Evolutionary conservation across 345 rosid genomes (phyloP).

Genomic region (Salix caprea): DNA sequence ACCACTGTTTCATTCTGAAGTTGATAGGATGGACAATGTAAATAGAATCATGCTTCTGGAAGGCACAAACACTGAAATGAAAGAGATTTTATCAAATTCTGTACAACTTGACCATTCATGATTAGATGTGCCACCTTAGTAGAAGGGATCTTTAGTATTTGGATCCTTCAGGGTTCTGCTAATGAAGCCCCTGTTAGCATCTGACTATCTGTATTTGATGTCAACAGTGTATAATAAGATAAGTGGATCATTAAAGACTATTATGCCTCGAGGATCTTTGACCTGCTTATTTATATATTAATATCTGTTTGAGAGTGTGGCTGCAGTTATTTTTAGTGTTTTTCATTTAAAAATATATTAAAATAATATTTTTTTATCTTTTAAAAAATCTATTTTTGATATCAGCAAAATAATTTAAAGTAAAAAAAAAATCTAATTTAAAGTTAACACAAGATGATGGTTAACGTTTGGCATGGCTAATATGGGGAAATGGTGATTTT

Average conservation of each 20-base stretch:
- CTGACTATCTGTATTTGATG: not conserved
- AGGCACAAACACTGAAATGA: not conserved
- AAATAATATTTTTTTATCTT: too few relatives aligned
- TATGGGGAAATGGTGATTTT: not conserved
- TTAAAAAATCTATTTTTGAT: too few relatives aligned
- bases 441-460: not conserved
- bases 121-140: not conserved
- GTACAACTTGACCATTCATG: not conserved
- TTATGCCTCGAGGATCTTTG: not conserved
- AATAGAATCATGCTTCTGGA: not conserved
- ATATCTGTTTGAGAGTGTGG: too few relatives aligned
- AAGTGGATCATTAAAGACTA: not conserved
- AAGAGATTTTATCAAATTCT: not conserved
- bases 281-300: not conserved
- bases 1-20: not conserved
- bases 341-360: too few relatives aligned
- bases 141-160: not conserved
- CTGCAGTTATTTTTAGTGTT: too few relatives aligned
- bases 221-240: not conserved
- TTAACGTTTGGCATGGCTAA: not conserved
- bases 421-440: too few relatives aligned
- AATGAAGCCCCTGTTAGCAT: not conserved
- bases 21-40: not conserved
- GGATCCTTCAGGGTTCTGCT: not conserved
- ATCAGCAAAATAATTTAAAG: too few relatives aligned